Conservation (phyloP, 2,329 filamentous ascomycete genomes). For the Tolypocladium sp. region DNA sequence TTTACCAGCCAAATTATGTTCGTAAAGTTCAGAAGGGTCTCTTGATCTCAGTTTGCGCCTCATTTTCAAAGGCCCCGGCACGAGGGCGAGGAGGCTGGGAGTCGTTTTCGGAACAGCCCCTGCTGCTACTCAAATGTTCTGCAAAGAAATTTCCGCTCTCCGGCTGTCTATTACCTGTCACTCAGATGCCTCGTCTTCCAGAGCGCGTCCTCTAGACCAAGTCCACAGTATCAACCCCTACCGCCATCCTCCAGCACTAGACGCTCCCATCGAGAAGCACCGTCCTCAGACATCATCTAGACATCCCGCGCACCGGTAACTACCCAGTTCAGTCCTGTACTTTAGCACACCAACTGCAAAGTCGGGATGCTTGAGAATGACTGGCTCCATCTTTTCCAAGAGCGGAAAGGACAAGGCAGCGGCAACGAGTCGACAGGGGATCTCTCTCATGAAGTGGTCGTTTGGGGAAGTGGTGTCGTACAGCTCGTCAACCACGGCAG, state of each 20-base stretch:
- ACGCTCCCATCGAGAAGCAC: no score
- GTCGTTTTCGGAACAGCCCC: background rate
- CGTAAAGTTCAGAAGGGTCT: no score
- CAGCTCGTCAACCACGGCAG: slow-evolving; percentile 14
- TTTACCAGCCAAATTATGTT: no score
- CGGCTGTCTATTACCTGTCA: no score
- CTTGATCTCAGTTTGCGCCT: background rate
- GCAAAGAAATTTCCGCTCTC: background rate
- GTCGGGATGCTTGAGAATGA: slow-evolving; percentile 13
- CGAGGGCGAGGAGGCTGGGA: background rate
- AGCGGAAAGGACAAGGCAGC: background rate
- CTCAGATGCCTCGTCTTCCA: no score
- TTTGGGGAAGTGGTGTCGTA: slow-evolving; percentile 8
- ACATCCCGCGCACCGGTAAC: no score
- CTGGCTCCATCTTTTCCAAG: slow-evolving; percentile 4
- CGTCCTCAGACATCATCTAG: no score
- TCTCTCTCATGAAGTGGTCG: slow-evolving; percentile 11
- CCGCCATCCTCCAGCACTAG: no score
- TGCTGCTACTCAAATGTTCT: background rate
- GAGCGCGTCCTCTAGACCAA: no score
- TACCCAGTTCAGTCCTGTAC: background rate
- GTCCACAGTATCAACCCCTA: no score
- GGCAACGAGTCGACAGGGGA: slow-evolving; percentile 10
- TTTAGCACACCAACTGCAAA: slow-evolving; percentile 9
- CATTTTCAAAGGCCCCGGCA: no score